Base-by-base conservation (phyloP, 306 rosid species). In the Potentilla sterilis region DNA sequence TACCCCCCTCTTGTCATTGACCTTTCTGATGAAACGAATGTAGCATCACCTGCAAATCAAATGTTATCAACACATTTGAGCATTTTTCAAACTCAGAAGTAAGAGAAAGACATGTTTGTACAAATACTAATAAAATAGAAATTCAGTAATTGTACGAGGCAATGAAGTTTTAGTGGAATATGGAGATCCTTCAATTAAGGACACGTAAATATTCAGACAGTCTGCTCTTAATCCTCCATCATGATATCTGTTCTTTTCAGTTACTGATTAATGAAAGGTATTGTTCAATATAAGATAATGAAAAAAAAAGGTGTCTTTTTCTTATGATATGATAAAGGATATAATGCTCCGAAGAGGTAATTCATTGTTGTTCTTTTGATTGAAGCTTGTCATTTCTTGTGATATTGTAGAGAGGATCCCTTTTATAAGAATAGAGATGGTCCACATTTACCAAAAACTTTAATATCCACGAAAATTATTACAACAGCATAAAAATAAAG, bases 21-120 rank as follows among this genome's bases (percentile, higher is more conserved):
- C 92, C 86, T 87, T 95, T 85, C 89, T 90, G 73, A 95, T 92
- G 82, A 91, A 95, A 75, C 90, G 96, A 81, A 92, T 95, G 87
- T 95, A 95, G 83, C 96, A 95, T 65, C 93, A 81, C 97, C 98
- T 94, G 67, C 68, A 80, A 83, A 67, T 54, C 63, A 79, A 66
- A 83, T 63, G 74, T 72, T 77, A 80, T 70, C 73, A 74, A 77
- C 48, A 79, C 7, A 65, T 68, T 40, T 13, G 75, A 64, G 83
- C 35, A 61, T 24, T 35, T 44, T 65, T 10, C 55, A 54, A 46
- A 66, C 57, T 32, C 34, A 47, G 24, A n/a, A 18, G 13, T 35
- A 12, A 41, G 22, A 42, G 46, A 52, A 38, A 47, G 35, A 74
- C 55, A 58, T 24, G 58, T 66, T 14, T 47, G 37, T 24, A 49